Percentiles rank a stretch among this genome's conserved stretches.
These are phyloP conservation scores for Entamoeba nuttalli DNA, from an alignment of 208 protist species.

Conservation along the genomic window DNA sequence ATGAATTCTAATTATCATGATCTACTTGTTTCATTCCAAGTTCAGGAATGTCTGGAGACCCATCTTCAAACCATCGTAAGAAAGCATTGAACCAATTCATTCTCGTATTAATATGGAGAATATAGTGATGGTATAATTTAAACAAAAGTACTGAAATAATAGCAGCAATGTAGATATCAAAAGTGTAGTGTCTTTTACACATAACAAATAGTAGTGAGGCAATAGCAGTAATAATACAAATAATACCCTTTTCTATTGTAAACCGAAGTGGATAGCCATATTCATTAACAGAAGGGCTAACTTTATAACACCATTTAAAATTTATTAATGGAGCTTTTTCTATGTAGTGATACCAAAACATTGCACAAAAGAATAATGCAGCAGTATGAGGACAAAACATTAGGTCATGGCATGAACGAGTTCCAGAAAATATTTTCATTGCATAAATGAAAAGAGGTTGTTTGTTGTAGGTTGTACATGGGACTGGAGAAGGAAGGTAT, in stretches of 20 bases:
- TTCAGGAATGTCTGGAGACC: background rate
- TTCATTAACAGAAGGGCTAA: background rate
- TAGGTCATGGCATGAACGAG: background rate
- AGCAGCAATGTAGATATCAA: background rate
- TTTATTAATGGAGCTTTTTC: background rate
- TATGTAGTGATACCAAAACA: background rate
- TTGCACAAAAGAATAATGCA: background rate
- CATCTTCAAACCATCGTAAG: background rate
- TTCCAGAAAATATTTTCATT: background rate
- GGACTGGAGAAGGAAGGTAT: background rate
- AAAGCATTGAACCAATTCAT: background rate
- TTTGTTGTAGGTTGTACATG: background rate
- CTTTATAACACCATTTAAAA: background rate
- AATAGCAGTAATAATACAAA: background rate
- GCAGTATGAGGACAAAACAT: background rate
- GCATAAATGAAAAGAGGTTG: background rate
- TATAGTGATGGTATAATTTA: background rate
- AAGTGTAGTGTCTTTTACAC: background rate
- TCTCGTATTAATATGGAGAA: background rate
- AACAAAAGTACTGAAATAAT: background rate
- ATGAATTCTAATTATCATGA: no score
- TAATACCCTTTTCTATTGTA: background rate
- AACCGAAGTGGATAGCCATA: background rate
- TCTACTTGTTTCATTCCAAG: background rate
- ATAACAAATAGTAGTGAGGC: background rate